These are phyloP conservation scores for Mycena latifolia DNA, from an alignment of 768 basidiomycete species.

Conservation along the genomic window DNA sequence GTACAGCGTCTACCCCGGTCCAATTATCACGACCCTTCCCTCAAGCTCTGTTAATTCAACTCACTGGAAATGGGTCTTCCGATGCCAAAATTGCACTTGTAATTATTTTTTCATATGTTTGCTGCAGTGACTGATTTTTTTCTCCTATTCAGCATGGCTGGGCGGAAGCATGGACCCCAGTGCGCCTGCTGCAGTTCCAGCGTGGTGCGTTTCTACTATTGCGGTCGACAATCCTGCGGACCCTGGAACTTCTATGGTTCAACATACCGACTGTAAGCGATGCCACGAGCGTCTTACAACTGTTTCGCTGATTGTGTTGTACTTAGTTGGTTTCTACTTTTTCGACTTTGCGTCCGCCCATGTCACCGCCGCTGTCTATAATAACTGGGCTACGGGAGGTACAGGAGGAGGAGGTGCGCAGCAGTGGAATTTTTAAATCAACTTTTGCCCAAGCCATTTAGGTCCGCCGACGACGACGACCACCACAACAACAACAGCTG, in stretches of 20 bases:
- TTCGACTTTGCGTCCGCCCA: slow-evolving; percentile 60
- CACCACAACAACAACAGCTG: slow-evolving; percentile 50
- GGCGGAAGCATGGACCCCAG: slow-evolving; percentile 51
- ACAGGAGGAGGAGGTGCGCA: slow-evolving; percentile 55
- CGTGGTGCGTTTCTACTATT: slow-evolving; percentile 58
- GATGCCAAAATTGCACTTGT: slow-evolving; percentile 77
- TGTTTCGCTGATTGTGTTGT: neutral
- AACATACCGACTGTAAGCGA: slow-evolving; percentile 70
- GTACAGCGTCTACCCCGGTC: slow-evolving; percentile 59
- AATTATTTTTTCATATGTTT: slow-evolving; percentile 36
- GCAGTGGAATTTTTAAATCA: neutral
- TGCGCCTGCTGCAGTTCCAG: slow-evolving; percentile 45
- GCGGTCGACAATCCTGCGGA: slow-evolving; percentile 63
- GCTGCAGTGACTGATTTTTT: slow-evolving; percentile 4
- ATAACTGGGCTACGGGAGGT: slow-evolving; percentile 62
- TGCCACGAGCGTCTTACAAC: neutral
- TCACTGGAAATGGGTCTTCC: slow-evolving; percentile 77
- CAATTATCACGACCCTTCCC: slow-evolving; percentile 64
- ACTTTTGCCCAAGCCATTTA: neutral
- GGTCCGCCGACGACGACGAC: slow-evolving; percentile 49
- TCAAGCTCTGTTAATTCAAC: slow-evolving; percentile 66
- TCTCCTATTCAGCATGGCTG: slow-evolving; percentile 51
- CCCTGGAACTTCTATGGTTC: slow-evolving; percentile 61
- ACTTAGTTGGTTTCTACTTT: slow-evolving; percentile 73
- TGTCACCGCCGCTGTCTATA: slow-evolving; percentile 59